Percentiles rank a stretch among this genome's conserved stretches.
phyloP scores from a whole-genome alignment of 73 alveolate species.

The Stentor coeruleus region DNA sequence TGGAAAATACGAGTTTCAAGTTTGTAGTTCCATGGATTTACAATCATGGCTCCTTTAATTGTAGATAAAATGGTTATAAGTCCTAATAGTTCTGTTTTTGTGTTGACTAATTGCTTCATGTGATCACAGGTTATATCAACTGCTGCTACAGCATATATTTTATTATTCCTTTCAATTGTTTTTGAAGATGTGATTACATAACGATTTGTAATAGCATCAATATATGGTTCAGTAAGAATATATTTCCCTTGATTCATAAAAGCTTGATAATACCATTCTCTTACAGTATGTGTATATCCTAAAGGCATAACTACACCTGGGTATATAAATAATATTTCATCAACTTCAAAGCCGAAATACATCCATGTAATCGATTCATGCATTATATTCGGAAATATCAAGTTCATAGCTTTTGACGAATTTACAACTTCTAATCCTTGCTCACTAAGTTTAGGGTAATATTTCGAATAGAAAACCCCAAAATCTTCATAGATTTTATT shows the following conservation, averaged over 20 bases:
- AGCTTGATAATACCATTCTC: slow-evolving; percentile 2
- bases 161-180: background rate
- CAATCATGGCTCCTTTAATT: too few relatives aligned
- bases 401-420: background rate
- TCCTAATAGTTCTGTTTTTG: too few relatives aligned
- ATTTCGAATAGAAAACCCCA: background rate
- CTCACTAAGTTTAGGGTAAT: background rate
- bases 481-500: too few relatives aligned
- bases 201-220: background rate
- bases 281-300: background rate
- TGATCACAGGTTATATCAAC: background rate
- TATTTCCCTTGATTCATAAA: background rate
- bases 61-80: too few relatives aligned
- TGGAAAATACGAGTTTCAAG: too few relatives aligned
- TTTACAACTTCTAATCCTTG: background rate
- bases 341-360: background rate
- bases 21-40: too few relatives aligned
- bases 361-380: background rate
- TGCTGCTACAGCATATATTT: background rate
- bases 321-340: background rate
- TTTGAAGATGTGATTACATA: background rate
- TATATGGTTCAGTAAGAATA: background rate
- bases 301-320: background rate
- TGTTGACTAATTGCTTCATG: too few relatives aligned
- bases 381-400: background rate